Conservation (phyloP, 371 early-diverging fungal genomes). For the Mucor mucedo region DNA sequence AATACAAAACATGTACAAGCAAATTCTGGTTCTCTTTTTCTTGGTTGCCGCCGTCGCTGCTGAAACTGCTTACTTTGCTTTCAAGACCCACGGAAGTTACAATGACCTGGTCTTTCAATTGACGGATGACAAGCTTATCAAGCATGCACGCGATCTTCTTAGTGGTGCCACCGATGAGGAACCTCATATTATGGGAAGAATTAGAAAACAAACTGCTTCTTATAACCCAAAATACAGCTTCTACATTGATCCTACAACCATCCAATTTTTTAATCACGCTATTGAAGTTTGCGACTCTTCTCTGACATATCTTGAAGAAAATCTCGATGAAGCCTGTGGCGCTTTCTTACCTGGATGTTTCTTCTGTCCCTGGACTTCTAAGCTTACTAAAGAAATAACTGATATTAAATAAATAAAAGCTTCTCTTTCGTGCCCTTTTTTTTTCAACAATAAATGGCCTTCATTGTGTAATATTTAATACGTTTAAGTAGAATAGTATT, state of each 20-base stretch:
- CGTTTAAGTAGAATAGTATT: too few species aligned
- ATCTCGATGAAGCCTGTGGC: constrained; percentile 10
- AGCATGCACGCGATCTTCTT: constrained; percentile 1
- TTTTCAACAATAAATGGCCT: too few species aligned
- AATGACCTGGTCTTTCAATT: too few species aligned
- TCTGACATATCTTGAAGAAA: not conserved
- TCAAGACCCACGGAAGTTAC: too few species aligned
- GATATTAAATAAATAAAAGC: not conserved
- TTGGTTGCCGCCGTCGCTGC: too few species aligned
- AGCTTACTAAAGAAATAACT: constrained; percentile 2
- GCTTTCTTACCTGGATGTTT: constrained; percentile 12
- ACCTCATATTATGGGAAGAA: constrained; percentile 6
- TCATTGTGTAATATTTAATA: too few species aligned
- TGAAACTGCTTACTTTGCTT: too few species aligned
- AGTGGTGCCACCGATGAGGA: not conserved
- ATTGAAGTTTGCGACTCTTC: constrained; percentile 9
- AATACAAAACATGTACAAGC: too few species aligned
- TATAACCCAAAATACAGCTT: not conserved
- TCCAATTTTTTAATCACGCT: not conserved
- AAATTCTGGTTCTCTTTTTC: too few species aligned
- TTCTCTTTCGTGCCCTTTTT: too few species aligned
- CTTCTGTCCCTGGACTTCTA: constrained; percentile 3
- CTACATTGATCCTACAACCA: not conserved
- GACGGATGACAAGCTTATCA: too few species aligned
- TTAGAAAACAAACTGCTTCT: not conserved